Evolutionary conservation across 1,284 basidiomycete species (phyloP).

Genomic region (Leccinum colubrinum): DNA sequence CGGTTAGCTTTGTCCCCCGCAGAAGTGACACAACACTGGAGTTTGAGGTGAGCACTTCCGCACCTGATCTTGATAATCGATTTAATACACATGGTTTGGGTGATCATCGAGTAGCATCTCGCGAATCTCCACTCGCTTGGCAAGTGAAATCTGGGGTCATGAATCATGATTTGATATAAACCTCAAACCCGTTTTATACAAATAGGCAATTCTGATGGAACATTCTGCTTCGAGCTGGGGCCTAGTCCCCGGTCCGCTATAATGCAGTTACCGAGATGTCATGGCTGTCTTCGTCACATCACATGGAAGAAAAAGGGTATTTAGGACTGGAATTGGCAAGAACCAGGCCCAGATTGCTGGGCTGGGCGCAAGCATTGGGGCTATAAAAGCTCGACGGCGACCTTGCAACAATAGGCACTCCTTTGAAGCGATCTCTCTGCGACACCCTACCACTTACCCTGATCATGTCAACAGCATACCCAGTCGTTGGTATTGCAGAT

Average conservation of each 20-base stretch:
- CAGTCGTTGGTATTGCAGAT: slow-evolving; percentile 2
- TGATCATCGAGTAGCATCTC: neutral
- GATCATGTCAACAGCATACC: slow-evolving; percentile 3
- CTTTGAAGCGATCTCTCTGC: neutral
- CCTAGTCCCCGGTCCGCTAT: neutral
- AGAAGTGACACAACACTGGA: neutral
- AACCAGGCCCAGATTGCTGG: neutral
- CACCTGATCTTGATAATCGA: neutral
- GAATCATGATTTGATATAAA: neutral
- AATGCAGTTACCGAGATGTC: neutral
- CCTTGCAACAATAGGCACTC: neutral
- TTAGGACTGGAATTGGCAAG: neutral
- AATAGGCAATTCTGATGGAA: neutral
- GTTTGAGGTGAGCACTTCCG: neutral
- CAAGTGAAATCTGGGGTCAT: no score
- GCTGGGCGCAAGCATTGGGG: neutral
- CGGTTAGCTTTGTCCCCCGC: neutral
- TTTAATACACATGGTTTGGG: neutral
- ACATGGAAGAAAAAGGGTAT: neutral
- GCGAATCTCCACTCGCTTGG: no score
- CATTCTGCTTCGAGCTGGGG: neutral
- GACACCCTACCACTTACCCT: neutral
- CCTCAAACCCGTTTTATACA: neutral
- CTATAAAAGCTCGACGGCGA: neutral
- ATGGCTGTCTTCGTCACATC: no score